Base-by-base conservation (phyloP, 2,329 filamentous ascomycete species). In the Clarireedia sp. region DNA sequence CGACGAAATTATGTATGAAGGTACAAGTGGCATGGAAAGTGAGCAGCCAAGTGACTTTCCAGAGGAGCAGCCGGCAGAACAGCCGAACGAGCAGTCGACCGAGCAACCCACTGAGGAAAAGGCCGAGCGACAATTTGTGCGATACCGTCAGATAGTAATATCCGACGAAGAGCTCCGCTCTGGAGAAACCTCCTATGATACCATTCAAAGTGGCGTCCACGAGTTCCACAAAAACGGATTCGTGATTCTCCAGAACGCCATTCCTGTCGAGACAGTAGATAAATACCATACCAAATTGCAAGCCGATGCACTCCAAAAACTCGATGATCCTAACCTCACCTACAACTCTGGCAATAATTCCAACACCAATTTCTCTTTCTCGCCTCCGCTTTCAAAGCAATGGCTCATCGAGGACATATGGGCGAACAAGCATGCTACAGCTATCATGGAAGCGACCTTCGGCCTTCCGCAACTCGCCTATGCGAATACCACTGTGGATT, bases 281-380 rank as follows among this genome's bases (percentile, higher is more conserved):
- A 48, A 21, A 21, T 54, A 54, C 3, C 23, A 49, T 2, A 37
- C 37, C 8, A 54, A 47, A 14, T 48, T 57, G 38, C 23, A 53
- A 48, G 5, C 7, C 3, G 55, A 54, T 21, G 44, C 24, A 6
- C 23, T 19, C 21, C n/a, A 37, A 21, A 48, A 36, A 29, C 33
- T 56, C 17, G 17, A 58, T 37, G 26, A 57, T 46, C 49, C 49
- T 4, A 3, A 9, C 2, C 24, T 52, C 3, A 21, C 10, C 19
- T 57, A 47, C 50, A 58, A 58, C n/a, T 26, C n/a, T 62, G 50
- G 79, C 75, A 12, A 33, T 12, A 60, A 85, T 83, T 81, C 63
- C 9, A 71, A 69, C 2, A 66, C 67, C 0, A 74, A 74, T 56
- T 73, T 74, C 62, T 69, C 73, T 49, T 71, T 73, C 58, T 70